Conservation (phyloP, 192 early-diverging fungal species). For the Linnemannia hyalina region DNA sequence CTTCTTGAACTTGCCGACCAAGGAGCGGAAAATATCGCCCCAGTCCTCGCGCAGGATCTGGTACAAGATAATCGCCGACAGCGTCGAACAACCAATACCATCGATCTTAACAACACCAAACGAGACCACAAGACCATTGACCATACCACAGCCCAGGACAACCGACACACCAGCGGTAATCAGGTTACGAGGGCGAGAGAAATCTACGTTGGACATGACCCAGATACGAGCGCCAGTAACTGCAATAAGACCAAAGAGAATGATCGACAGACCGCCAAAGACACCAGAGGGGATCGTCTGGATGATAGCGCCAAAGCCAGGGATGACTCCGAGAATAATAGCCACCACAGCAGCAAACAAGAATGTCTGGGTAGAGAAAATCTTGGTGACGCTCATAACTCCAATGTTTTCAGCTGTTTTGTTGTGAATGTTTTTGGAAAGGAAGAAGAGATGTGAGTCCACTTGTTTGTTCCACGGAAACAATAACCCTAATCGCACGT, state of each 20-base stretch:
- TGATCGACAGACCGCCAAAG: constrained; percentile 66
- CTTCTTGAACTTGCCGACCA: constrained; percentile 11
- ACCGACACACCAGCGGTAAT: constrained; percentile 66
- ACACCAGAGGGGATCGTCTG: constrained; percentile 67
- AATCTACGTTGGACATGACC: constrained; percentile 68
- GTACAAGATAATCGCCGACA: constrained; percentile 54
- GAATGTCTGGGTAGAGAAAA: constrained; percentile 69
- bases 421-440: constrained; percentile 5
- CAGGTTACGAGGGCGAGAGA: constrained; percentile 63
- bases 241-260: constrained; percentile 68
- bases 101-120: constrained; percentile 62
- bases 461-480: neutral
- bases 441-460: constrained; percentile 1
- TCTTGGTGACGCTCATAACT: constrained; percentile 65
- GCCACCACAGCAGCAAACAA: constrained; percentile 66
- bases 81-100: constrained; percentile 63
- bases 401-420: constrained; percentile 69
- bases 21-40: constrained; percentile 23
- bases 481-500: neutral
- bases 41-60: constrained; percentile 52
- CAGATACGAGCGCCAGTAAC: constrained; percentile 70
- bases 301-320: constrained; percentile 69
- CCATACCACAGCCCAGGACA: constrained; percentile 63
- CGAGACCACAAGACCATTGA: constrained; percentile 45
- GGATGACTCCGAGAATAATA: constrained; percentile 68